Base-by-base conservation (phyloP, 2,329 filamentous ascomycete genomes). In the Dactylellina parvicollis region DNA sequence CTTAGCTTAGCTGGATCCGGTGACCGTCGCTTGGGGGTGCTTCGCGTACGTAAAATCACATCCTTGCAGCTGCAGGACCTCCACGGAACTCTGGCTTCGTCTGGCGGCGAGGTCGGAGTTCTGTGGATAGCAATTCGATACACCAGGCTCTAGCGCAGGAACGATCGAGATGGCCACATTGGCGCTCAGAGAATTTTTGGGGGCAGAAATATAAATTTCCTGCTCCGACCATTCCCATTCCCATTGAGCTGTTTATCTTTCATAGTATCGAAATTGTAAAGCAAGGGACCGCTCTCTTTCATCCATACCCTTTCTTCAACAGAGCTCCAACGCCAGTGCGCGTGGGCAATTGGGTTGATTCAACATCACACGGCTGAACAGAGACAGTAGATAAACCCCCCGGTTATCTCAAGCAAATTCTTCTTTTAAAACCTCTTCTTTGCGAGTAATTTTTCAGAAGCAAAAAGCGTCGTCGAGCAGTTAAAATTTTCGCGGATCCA, bases 41-140 rank as follows among this genome's bases (percentile, higher is more conserved):
- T 54, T 71, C 59, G 59, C 59, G 59, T 64, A 72, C 44, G 67
- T 72, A 72, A 72, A 72, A 72, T 62, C 20, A 44, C 50, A 59
- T 59, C 59, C 67, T 26, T 72, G 67, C 57, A 47, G 44, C 24
- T 56, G 65, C 57, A 60, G 46, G 30, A 69, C 47, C 59, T 65
- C 57, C 44, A 65, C 59, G 67, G 67, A 72, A 52, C 56, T 54
- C 49, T 71, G 47, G 46, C 9, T 54, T 40, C 34, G 36, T 50
- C 38, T 34, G 42, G 67, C 60, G 67, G 67, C 67, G 67, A 72
- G 49, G 67, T 72, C 67, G 67, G 67, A 72, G 67, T 65, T 42
- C 44, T 72, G 16, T 46, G 44, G 32, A 59, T 36, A 44, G 57
- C 61, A 60, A 42, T 55, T 12, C n/a, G 18, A 28, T 16, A 28